phyloP scores from a whole-genome alignment of 208 protist genomes.

The Acanthamoeba culbertsoni region DNA sequence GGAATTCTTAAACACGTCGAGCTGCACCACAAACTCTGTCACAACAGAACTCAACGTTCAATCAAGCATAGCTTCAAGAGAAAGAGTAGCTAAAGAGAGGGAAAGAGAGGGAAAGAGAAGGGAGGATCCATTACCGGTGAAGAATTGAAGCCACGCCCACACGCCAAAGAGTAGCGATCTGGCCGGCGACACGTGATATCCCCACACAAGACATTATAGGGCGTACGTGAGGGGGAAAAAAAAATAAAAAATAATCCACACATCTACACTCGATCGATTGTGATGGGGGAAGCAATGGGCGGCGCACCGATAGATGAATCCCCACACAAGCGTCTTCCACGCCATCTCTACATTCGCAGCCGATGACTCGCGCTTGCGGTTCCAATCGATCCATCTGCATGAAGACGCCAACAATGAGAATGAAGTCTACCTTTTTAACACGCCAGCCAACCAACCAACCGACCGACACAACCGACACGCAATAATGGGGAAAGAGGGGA shows the following conservation, averaged over 20 bases:
- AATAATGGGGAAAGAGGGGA: background rate
- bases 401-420: background rate
- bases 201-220: too few relatives aligned
- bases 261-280: too few relatives aligned
- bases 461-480: background rate
- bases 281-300: too few relatives aligned
- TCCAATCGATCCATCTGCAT: conserved; percentile 8
- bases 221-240: too few relatives aligned
- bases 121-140: background rate
- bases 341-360: background rate
- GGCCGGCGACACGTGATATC: background rate
- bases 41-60: background rate
- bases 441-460: background rate
- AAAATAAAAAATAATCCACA: too few relatives aligned
- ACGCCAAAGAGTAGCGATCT: background rate
- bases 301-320: background rate
- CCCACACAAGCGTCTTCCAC: conserved; percentile 6
- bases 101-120: background rate
- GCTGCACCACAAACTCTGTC: background rate
- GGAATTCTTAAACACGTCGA: background rate
- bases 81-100: background rate
- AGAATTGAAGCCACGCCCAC: conserved; percentile 30
- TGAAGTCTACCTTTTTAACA: too few relatives aligned
- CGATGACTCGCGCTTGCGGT: conserved; percentile 8
- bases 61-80: background rate